phyloP scores from a whole-genome alignment of 2,329 filamentous ascomycete genomes.

The Fusarium nanum region DNA sequence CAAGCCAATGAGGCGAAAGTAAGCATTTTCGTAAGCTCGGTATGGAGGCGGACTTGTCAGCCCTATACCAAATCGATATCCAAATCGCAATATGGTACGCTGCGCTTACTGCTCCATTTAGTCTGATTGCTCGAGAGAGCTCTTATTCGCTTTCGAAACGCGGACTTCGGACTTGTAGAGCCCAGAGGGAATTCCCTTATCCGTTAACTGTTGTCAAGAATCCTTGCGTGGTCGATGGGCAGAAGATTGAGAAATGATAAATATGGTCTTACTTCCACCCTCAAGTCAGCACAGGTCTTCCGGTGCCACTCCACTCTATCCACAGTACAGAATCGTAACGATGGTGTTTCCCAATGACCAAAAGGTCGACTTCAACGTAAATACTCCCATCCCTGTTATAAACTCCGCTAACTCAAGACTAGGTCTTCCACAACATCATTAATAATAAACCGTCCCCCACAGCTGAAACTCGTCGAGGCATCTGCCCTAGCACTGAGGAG shows the following conservation, averaged over 20 bases:
- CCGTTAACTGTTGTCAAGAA: not conserved
- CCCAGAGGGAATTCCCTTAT: not conserved
- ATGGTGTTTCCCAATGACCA: not conserved
- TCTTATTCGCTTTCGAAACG: fast-evolving
- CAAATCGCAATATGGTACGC: not conserved
- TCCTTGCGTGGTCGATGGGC: not conserved
- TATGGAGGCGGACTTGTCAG: not conserved
- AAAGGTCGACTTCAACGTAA: slow-evolving; percentile 6
- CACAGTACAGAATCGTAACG: not conserved
- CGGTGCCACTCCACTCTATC: fast-evolving
- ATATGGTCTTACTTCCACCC: too few species aligned
- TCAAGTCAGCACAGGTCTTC: not conserved
- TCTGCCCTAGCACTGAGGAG: slow-evolving; percentile 50
- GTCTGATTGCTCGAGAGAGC: not conserved
- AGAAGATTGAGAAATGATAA: not conserved
- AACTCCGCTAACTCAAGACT: fast-evolving
- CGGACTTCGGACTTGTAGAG: not conserved
- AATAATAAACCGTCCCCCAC: slow-evolving; percentile 42
- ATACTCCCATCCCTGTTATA: not conserved
- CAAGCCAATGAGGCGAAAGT: not conserved
- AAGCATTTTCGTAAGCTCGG: not conserved
- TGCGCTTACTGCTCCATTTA: not conserved
- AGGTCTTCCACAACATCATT: slow-evolving; percentile 50
- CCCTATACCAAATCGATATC: not conserved
- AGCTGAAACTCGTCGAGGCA: slow-evolving; percentile 31